Conservation (phyloP, 345 rosid species). For the Hibiscus mutabilis region DNA sequence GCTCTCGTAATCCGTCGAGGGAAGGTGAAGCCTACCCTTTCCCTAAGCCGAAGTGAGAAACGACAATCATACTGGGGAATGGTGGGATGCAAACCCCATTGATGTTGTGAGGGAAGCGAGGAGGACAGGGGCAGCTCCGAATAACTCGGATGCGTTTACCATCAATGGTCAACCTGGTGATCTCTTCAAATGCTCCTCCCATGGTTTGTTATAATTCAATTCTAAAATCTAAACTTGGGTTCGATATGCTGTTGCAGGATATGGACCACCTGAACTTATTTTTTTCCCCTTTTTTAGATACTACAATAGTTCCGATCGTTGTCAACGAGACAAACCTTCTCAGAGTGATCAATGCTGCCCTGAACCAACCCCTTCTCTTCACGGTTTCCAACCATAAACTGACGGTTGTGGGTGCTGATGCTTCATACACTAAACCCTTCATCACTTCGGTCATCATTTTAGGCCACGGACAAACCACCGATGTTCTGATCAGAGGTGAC, state of each 20-base stretch:
- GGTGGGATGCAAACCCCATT: conserved; percentile 88
- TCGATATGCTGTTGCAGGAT: background rate
- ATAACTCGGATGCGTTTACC: conserved; percentile 72
- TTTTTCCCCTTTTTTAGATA: conserved; percentile 38
- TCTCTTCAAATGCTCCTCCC: conserved; percentile 69
- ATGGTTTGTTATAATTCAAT: conserved; percentile 37
- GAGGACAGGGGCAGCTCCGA: conserved; percentile 70
- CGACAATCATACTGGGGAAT: conserved; percentile 77
- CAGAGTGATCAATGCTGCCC: conserved; percentile 71
- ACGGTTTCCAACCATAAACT: conserved; percentile 70
- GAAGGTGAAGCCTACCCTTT: conserved; percentile 66
- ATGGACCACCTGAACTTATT: background rate
- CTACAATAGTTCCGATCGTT: conserved; percentile 53
- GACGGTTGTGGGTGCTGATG: conserved; percentile 91
- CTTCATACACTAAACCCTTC: conserved; percentile 71
- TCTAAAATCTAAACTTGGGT: background rate
- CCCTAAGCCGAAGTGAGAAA: conserved; percentile 59
- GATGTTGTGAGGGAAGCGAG: conserved; percentile 66
- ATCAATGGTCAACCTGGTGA: conserved; percentile 96
- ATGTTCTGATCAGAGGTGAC: conserved; percentile 67
- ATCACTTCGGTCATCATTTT: conserved; percentile 69
- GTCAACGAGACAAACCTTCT: conserved; percentile 68
- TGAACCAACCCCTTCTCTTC: conserved; percentile 85
- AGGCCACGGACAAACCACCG: conserved; percentile 96
- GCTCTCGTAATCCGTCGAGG: conserved; percentile 57